Evolutionary conservation across 1,139 yeast genomes (phyloP).

Genomic region (Zygosaccharomyces sapae): DNA sequence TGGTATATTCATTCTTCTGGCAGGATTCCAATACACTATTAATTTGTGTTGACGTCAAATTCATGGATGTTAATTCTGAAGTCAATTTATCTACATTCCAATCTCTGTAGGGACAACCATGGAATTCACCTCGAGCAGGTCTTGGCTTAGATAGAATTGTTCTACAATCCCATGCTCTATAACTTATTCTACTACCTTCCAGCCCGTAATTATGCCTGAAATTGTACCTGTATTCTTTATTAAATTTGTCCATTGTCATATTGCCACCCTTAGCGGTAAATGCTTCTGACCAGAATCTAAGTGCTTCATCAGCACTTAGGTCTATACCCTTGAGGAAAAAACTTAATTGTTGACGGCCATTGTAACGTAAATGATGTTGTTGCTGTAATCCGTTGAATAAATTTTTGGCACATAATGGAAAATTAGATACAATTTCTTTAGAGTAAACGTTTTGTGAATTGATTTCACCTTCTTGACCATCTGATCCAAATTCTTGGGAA

Average conservation of each 20-base stretch:
- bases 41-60: slow-evolving; percentile 59
- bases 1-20: slow-evolving; percentile 62
- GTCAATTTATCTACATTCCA: slow-evolving; percentile 58
- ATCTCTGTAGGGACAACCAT: slow-evolving; percentile 93
- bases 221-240: slow-evolving; percentile 83
- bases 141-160: slow-evolving; percentile 69
- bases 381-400: slow-evolving; percentile 58
- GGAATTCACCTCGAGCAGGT: slow-evolving; percentile 68
- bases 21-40: slow-evolving; percentile 64
- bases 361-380: slow-evolving; percentile 71
- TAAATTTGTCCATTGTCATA: slow-evolving; percentile 68
- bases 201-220: slow-evolving; percentile 86
- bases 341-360: slow-evolving; percentile 81
- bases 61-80: slow-evolving; percentile 57
- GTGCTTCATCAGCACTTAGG: slow-evolving; percentile 77
- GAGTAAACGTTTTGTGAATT: slow-evolving; percentile 60
- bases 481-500: slow-evolving; percentile 30
- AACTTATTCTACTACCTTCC: slow-evolving; percentile 84
- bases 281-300: slow-evolving; percentile 75
- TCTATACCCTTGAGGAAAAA: slow-evolving; percentile 88
- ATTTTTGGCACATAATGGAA: slow-evolving; percentile 78
- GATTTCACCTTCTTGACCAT: slow-evolving; percentile 44
- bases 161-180: slow-evolving; percentile 81
- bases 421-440: slow-evolving; percentile 54
- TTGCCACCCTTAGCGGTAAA: slow-evolving; percentile 52